phyloP scores from a whole-genome alignment of 345 rosid genomes.

The Populus euphratica region DNA sequence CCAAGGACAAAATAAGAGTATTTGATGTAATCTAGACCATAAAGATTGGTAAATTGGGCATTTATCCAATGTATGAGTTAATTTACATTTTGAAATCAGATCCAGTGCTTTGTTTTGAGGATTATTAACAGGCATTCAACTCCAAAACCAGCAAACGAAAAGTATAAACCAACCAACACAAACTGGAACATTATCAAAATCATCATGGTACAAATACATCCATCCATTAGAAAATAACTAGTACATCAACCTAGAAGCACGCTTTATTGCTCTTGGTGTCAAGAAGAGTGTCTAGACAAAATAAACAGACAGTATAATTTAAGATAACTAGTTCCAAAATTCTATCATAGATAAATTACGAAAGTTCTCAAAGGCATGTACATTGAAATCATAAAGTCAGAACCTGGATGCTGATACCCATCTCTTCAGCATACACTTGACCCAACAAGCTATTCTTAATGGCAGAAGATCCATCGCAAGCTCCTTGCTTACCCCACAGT shows the following conservation, averaged over 20 bases:
- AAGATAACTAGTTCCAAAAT: background rate
- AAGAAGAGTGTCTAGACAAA: background rate
- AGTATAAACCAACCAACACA: background rate
- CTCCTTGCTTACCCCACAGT: background rate
- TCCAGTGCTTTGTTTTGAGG: background rate
- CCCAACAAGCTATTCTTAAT: background rate
- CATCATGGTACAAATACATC: background rate
- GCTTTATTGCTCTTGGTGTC: too few species aligned
- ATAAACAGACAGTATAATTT: background rate
- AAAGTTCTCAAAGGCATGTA: background rate
- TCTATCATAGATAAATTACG: background rate
- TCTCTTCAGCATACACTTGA: background rate
- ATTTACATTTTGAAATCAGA: background rate
- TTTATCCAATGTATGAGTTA: background rate
- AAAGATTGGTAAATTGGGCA: background rate
- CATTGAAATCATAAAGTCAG: background rate
- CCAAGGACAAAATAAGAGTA: too few species aligned
- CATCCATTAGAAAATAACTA: too few species aligned
- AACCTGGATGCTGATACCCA: background rate
- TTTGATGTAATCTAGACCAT: too few species aligned
- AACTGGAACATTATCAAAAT: background rate
- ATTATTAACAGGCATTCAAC: background rate
- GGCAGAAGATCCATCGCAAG: background rate
- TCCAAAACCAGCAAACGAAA: background rate
- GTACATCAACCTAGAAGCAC: background rate